phyloP scores from a whole-genome alignment of 805 yeast genomes.

The Sugiyamaella qingdaonensis region DNA sequence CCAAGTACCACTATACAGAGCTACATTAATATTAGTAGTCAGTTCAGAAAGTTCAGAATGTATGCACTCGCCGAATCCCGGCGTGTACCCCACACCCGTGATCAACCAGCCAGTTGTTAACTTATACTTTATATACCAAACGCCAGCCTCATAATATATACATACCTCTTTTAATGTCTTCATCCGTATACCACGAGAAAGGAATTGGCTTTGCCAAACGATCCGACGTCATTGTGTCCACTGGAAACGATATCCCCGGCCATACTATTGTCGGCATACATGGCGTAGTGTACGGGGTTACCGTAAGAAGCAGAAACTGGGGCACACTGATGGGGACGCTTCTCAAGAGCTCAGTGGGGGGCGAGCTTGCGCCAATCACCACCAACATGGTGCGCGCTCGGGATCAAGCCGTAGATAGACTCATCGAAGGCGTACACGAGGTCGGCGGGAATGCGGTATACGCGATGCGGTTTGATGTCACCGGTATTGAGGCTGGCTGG shows the following conservation, averaged over 20 bases:
- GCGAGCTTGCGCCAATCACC: conserved; percentile 21
- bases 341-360: conserved; percentile 21
- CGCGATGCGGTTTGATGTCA: conserved; percentile 21
- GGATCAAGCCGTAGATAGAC: conserved; percentile 22
- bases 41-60: no score
- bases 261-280: conserved; percentile 14
- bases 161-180: neutral
- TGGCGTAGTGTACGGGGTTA: conserved; percentile 23
- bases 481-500: conserved; percentile 13
- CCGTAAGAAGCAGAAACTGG: conserved; percentile 19
- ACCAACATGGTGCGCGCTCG: conserved; percentile 19
- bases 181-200: conserved; percentile 3
- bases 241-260: conserved; percentile 23
- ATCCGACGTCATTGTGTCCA: conserved; percentile 16
- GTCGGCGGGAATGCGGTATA: conserved; percentile 23
- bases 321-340: conserved; percentile 20
- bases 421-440: conserved; percentile 18
- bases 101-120: neutral
- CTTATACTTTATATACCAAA: no score
- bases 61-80: no score
- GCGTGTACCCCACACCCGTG: neutral
- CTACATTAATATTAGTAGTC: no score
- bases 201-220: conserved; percentile 9
- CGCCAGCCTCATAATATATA: neutral
- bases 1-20: no score